Base-by-base conservation (phyloP, 2,329 filamentous ascomycete genomes). In the Aplosporella prunicola region DNA sequence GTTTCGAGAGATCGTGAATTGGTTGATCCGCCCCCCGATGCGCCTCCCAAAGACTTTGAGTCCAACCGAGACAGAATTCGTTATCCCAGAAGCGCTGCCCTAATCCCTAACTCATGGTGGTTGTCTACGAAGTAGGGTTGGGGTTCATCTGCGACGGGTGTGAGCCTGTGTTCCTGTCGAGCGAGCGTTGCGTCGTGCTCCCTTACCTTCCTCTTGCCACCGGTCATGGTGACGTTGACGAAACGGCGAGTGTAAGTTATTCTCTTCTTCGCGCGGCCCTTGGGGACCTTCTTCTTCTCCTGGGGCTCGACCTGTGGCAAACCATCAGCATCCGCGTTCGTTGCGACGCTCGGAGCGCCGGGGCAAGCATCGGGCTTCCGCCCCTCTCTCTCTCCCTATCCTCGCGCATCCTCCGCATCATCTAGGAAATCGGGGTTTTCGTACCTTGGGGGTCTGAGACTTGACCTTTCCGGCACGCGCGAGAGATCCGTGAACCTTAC, bases 401-500 rank as follows among this genome's bases (percentile, higher is more conserved):
- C 15, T 23, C 18, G 32, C 18, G 14, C 32, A 5, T 6, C n/a
- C 20, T 26, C 14, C 26, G 9, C 10, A 23, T 24, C n/a, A 24
- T 22, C 11, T 15, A 30, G 20, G 34, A 5, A 13, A 20, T 28
- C 32, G 23, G 35, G 34, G 16, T 15, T 40, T 50, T 67, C 76
- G 67, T 76, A 87, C 82, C 79, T 89, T 88, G 62, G 83, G 83
- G 57, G 83, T 89, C 71, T 89, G 84, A 72, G 84, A 89, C 82
- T 93, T 93, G 80, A 94, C 87, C 78, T 93, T 93, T 74, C 86
- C 86, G 72, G 84, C 85, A 86, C 85, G 84, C 68, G 84, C 84
- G 70, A 91, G 82, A 65, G 84, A 91, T 68, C 84, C 84, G 81
- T 89, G 84, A 69, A 89, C 83, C 74, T 89, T 89, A 74, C 83